phyloP scores from a whole-genome alignment of 352 stramenopile species.

The Globisporangium echinulatum region DNA sequence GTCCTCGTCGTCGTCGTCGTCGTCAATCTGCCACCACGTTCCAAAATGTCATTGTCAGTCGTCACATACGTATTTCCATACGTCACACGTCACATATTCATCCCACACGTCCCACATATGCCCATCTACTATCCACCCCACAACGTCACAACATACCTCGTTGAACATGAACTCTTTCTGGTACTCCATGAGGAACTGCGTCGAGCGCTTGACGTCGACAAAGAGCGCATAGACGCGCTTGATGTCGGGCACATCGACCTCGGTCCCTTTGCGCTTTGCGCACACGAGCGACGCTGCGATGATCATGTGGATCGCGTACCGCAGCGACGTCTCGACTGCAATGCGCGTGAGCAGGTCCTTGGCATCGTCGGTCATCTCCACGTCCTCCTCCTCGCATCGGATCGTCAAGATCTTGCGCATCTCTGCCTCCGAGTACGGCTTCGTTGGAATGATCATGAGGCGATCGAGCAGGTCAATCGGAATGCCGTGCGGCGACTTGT shows the following conservation, averaged over 20 bases:
- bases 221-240: slow-evolving; percentile 96
- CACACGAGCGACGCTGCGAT: slow-evolving; percentile 95
- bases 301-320: slow-evolving; percentile 99
- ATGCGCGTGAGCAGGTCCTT: slow-evolving; percentile 98
- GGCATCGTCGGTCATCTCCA: slow-evolving; percentile 97
- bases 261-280: slow-evolving; percentile 89
- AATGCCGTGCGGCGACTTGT: slow-evolving; percentile 98
- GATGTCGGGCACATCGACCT: slow-evolving; percentile 88
- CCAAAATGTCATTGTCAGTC: background rate
- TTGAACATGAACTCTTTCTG: slow-evolving; percentile 99
- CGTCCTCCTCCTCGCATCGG: slow-evolving; percentile 97
- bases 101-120: background rate
- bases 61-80: background rate
- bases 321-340: slow-evolving; percentile 95
- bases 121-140: background rate
- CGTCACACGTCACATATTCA: background rate
- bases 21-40: slow-evolving; percentile 20
- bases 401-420: slow-evolving; percentile 96
- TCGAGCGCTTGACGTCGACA: slow-evolving; percentile 97
- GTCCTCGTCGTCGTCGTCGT: slow-evolving; percentile 31
- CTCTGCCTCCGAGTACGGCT: slow-evolving; percentile 94
- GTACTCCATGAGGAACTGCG: slow-evolving; percentile 99
- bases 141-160: slow-evolving; percentile 47
- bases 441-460: slow-evolving; percentile 98
- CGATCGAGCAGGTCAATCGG: slow-evolving; percentile 98